A percentile compares a stretch with the other conserved stretches of the same genome.
Conservation (phyloP, 305 asterid species). For the Fraxinus sp. region DNA sequence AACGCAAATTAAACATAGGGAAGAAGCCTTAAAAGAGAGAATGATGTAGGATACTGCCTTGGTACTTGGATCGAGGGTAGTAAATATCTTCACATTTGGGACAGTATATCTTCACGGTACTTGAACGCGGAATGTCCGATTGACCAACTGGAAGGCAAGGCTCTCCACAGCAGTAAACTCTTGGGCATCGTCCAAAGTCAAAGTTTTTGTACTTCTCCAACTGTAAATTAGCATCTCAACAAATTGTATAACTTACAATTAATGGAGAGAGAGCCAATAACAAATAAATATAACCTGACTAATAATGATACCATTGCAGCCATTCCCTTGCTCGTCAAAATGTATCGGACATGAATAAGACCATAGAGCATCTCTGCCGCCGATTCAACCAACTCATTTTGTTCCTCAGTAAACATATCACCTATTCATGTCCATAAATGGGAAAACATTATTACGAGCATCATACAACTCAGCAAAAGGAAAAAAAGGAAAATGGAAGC, state of each 20-base stretch:
- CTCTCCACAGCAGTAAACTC: constrained; percentile 92
- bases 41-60: constrained; percentile 96
- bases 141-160: constrained; percentile 99
- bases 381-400: constrained; percentile 86
- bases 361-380: constrained; percentile 98
- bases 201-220: constrained; percentile 85
- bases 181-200: constrained; percentile 93
- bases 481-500: too few relatives aligned
- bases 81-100: constrained; percentile 91
- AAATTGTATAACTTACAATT: constrained; percentile 16
- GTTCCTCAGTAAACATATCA: constrained; percentile 91
- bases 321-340: constrained; percentile 91
- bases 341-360: constrained; percentile 80
- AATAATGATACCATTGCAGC: constrained; percentile 73
- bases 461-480: constrained; percentile 22
- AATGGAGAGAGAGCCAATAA: constrained; percentile 8
- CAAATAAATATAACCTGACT: constrained; percentile 7
- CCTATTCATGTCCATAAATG: constrained; percentile 44
- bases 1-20: constrained; percentile 21
- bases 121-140: constrained; percentile 81
- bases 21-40: not conserved
- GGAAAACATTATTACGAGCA: constrained; percentile 23
- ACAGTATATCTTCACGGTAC: constrained; percentile 87
- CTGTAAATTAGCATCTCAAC: constrained; percentile 40
- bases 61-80: constrained; percentile 80